Evolutionary conservation across 139 green algal species (phyloP).

Genomic region (Chlamydomonas sp.): DNA sequence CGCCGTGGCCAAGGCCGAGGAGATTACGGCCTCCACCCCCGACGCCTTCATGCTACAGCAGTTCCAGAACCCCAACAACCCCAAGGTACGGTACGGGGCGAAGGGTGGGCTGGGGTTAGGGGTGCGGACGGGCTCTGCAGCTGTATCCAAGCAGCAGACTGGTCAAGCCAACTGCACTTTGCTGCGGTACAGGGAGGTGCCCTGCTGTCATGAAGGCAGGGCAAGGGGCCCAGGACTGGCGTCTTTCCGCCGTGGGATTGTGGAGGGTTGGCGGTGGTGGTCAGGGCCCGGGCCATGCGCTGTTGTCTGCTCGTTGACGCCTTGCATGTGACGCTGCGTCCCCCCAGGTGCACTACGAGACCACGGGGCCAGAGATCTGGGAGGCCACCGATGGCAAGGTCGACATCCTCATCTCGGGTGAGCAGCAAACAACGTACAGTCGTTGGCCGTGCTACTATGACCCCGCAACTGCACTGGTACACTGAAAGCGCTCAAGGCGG

Average conservation of each 20-base stretch:
- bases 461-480: background rate
- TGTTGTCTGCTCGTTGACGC: no score
- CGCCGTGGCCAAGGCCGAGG: conserved; percentile 91
- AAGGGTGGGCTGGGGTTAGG: no score
- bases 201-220: no score
- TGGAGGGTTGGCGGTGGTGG: background rate
- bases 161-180: no score
- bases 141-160: no score
- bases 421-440: background rate
- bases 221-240: no score
- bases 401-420: conserved; percentile 81
- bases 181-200: no score
- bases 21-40: conserved; percentile 82
- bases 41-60: conserved; percentile 96
- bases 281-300: no score
- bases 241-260: no score
- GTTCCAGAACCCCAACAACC: conserved; percentile 98
- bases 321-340: no score
- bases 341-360: conserved; percentile 84
- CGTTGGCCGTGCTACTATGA: background rate
- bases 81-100: conserved; percentile 37
- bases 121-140: no score
- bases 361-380: conserved; percentile 97
- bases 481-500: background rate
- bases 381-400: conserved; percentile 86